phyloP scores from a whole-genome alignment of 495 filamentous ascomycete genomes.

The Lasiosphaeria ovina region DNA sequence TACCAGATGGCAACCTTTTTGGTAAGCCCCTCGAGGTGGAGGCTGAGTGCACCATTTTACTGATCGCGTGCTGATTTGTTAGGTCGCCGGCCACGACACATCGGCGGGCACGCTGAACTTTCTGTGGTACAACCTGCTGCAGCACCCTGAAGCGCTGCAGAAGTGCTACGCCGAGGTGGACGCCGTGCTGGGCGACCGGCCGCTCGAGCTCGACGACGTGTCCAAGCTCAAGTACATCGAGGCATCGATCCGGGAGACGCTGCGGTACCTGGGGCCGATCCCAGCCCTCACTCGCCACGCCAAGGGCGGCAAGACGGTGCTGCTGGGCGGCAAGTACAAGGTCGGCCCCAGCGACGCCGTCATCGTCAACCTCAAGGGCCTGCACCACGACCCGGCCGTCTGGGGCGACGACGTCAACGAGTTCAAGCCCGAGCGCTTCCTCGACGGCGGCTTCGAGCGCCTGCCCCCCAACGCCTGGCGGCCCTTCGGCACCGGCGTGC shows the following conservation, averaged over 20 bases:
- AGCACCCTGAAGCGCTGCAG: slow-evolving; percentile 34
- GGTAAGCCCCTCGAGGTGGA: slow-evolving; percentile 29
- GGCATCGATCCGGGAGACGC: slow-evolving; percentile 55
- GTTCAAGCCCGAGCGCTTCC: slow-evolving; percentile 51
- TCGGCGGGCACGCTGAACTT: slow-evolving; percentile 49
- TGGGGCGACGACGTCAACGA: slow-evolving; percentile 30
- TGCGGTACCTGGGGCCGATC: slow-evolving; percentile 59
- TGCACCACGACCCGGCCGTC: slow-evolving; percentile 37
- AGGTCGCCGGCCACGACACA: slow-evolving; percentile 57
- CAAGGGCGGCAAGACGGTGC: slow-evolving; percentile 8
- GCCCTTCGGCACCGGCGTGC: slow-evolving; percentile 50
- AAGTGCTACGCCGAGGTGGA: slow-evolving; percentile 37
- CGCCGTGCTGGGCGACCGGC: slow-evolving; percentile 54
- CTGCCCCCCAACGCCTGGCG: slow-evolving; percentile 50
- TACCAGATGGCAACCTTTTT: slow-evolving; percentile 65
- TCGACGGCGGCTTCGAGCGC: slow-evolving; percentile 50
- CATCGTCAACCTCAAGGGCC: slow-evolving; percentile 52
- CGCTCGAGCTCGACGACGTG: slow-evolving; percentile 59
- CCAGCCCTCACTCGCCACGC: slow-evolving; percentile 28
- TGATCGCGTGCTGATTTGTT: background rate
- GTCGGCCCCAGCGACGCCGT: slow-evolving; percentile 52
- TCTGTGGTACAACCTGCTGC: slow-evolving; percentile 35
- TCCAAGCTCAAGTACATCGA: slow-evolving; percentile 60
- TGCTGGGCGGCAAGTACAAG: slow-evolving; percentile 57
- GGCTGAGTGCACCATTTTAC: background rate